Evolutionary conservation across 2,329 filamentous ascomycete species (phyloP).

Genomic region (Diaporthe longicolla): DNA sequence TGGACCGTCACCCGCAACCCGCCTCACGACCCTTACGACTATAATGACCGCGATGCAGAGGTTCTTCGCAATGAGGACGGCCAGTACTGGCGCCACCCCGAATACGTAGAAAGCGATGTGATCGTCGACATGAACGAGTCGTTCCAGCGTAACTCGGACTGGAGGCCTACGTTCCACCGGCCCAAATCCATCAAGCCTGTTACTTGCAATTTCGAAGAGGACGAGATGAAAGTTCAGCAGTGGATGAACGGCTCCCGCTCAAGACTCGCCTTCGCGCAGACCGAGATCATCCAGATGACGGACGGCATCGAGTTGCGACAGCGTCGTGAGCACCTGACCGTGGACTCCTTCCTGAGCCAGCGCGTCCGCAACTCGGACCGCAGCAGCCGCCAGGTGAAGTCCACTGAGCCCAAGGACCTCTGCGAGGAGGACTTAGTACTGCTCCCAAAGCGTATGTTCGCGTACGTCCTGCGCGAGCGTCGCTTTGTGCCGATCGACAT

Average conservation of each 20-base stretch:
- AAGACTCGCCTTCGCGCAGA: slow-evolving; percentile 17
- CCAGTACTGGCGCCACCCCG: slow-evolving; percentile 15
- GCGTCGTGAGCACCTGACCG: slow-evolving; percentile 1
- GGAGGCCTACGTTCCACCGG: slow-evolving; percentile 22
- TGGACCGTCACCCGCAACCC: slow-evolving; percentile 33
- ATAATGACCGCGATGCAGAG: slow-evolving; percentile 21
- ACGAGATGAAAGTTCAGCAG: slow-evolving; percentile 23
- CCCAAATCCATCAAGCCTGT: slow-evolving; percentile 12
- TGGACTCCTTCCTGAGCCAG: slow-evolving; percentile 27
- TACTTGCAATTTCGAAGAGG: slow-evolving; percentile 19
- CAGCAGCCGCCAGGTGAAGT: slow-evolving; percentile 22
- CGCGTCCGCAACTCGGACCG: slow-evolving; percentile 24
- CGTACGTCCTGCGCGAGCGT: slow-evolving; percentile 35
- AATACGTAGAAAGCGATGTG: slow-evolving; percentile 36
- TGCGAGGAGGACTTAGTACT: slow-evolving; percentile 28
- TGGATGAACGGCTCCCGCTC: slow-evolving; percentile 24
- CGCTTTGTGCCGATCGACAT: slow-evolving; percentile 35
- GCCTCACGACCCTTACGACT: slow-evolving; percentile 19
- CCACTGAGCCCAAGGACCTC: slow-evolving; percentile 15
- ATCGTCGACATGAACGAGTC: slow-evolving; percentile 35
- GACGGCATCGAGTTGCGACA: slow-evolving; percentile 20
- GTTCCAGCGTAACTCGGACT: slow-evolving; percentile 14
- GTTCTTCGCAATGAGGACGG: slow-evolving; percentile 20
- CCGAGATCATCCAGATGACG: slow-evolving; percentile 18
- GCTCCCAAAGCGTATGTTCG: slow-evolving; percentile 34